These are phyloP conservation scores for Kodamaea nitidulidarum DNA, from an alignment of 805 yeast species.

Conservation along the genomic window DNA sequence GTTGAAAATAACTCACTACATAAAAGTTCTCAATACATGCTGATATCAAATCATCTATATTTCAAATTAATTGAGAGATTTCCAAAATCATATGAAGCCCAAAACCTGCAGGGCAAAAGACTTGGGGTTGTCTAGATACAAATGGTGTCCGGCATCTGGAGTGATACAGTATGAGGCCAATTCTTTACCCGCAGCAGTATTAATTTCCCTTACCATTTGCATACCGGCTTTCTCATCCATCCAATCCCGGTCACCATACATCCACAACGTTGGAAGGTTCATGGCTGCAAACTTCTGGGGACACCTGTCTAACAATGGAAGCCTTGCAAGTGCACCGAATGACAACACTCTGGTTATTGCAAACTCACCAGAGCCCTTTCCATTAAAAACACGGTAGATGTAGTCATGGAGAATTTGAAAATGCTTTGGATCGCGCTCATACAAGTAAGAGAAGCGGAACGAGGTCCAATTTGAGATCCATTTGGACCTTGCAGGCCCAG, in stretches of 20 bases:
- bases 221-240: constrained; percentile 61
- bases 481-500: constrained; percentile 54
- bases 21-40: too few species aligned
- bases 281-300: constrained; percentile 38
- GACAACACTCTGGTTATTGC: constrained; percentile 58
- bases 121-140: constrained; percentile 48
- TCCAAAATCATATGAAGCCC: constrained; percentile 20
- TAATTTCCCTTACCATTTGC: constrained; percentile 22
- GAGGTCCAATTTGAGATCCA: constrained; percentile 53
- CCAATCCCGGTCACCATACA: constrained; percentile 71
- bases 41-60: too few species aligned
- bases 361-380: constrained; percentile 60
- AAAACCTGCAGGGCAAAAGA: constrained; percentile 29
- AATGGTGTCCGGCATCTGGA: constrained; percentile 50
- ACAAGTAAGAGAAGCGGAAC: constrained; percentile 40
- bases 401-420: constrained; percentile 49
- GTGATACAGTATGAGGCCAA: constrained; percentile 33
- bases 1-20: too few species aligned
- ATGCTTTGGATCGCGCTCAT: constrained; percentile 26
- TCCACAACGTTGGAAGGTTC: constrained; percentile 50
- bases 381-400: constrained; percentile 49
- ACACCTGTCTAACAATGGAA: constrained; percentile 54
- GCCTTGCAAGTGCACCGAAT: constrained; percentile 53
- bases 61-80: too few species aligned
- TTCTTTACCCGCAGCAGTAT: constrained; percentile 18